phyloP scores from a whole-genome alignment of 768 basidiomycete species.

The Russula vinacea region DNA sequence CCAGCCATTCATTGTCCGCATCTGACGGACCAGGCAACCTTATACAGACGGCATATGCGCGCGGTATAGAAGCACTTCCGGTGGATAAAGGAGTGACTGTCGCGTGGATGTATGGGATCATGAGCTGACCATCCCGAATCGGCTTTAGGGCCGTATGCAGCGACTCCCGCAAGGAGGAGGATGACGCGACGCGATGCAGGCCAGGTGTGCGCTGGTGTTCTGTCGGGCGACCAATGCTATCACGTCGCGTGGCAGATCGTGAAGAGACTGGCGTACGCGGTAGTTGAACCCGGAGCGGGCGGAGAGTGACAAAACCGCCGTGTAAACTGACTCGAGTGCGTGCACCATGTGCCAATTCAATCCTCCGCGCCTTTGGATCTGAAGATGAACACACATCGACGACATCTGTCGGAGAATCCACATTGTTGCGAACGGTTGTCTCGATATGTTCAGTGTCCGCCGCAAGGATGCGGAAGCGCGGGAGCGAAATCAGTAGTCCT shows the following conservation, averaged over 20 bases:
- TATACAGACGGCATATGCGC: constrained; percentile 59
- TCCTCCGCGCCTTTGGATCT: constrained; percentile 61
- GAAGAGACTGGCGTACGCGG: constrained; percentile 29
- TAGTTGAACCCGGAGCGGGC: constrained; percentile 37
- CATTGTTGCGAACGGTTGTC: constrained; percentile 58
- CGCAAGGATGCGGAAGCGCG: constrained; percentile 65
- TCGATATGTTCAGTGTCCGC: constrained; percentile 60
- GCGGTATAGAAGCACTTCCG: constrained; percentile 34
- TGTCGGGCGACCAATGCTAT: constrained; percentile 27
- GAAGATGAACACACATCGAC: constrained; percentile 63
- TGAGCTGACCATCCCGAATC: constrained; percentile 53
- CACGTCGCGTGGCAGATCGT: constrained; percentile 24
- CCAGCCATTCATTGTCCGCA: constrained; percentile 66
- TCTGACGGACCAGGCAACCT: constrained; percentile 54
- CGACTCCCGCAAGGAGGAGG: constrained; percentile 32
- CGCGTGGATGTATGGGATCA: constrained; percentile 58
- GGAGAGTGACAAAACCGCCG: constrained; percentile 57
- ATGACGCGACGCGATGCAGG: constrained; percentile 29
- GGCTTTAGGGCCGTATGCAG: constrained; percentile 37
- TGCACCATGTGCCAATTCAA: constrained; percentile 58
- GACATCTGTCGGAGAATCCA: constrained; percentile 40
- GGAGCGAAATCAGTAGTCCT: constrained; percentile 55
- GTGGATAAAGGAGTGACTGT: constrained; percentile 51
- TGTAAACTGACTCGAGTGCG: constrained; percentile 60
- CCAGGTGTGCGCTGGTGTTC: constrained; percentile 33